These are phyloP conservation scores for Akanthomyces muscarius DNA, from an alignment of 2,329 filamentous ascomycete genomes.

Conservation along the genomic window DNA sequence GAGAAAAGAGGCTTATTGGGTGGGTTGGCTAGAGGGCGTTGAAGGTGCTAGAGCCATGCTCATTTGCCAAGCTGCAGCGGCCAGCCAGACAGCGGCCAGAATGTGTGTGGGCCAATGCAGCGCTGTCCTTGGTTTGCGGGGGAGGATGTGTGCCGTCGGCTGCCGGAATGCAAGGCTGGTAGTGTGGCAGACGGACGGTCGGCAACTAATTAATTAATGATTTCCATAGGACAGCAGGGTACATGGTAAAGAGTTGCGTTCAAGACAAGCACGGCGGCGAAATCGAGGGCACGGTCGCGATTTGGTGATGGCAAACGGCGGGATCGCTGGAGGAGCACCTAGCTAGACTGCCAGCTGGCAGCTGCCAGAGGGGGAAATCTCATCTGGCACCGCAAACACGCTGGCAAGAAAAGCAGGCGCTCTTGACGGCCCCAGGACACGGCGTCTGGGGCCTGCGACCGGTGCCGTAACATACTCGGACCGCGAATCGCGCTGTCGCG, in stretches of 20 bases:
- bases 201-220: not conserved
- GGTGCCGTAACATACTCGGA: not conserved
- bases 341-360: not conserved
- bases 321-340: not conserved
- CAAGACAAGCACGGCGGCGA: not conserved
- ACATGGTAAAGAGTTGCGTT: not conserved
- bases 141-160: slow-evolving; percentile 9
- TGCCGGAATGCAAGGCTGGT: slow-evolving; percentile 15
- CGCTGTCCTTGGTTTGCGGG: not conserved
- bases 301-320: not conserved
- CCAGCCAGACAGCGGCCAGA: not conserved
- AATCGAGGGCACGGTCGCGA: not conserved
- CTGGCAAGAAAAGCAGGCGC: no score
- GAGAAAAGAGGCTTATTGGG: not conserved
- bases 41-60: not conserved
- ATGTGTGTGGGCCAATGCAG: slow-evolving; percentile 11
- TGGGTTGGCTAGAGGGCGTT: slow-evolving; percentile 9
- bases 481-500: not conserved
- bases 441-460: not conserved
- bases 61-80: not conserved
- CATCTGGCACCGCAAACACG: not conserved
- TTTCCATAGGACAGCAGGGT: not conserved
- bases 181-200: slow-evolving; percentile 8
- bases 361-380: not conserved
- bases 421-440: not conserved